phyloP scores from a whole-genome alignment of 2,329 filamentous ascomycete genomes.

The Xylaria hypoxylon region DNA sequence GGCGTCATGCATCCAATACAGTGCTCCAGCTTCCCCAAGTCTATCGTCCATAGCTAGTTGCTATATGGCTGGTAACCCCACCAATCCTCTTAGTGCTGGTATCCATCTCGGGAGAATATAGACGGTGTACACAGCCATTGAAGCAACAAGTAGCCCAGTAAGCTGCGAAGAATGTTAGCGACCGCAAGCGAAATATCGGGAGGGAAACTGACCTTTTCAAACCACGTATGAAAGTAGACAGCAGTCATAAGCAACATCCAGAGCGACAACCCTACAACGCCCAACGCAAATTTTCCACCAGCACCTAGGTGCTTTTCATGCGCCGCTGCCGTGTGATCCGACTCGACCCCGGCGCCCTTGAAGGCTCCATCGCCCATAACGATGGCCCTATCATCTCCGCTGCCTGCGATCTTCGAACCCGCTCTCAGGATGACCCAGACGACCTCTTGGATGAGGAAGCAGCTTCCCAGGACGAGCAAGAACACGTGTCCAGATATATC shows the following conservation, averaged over 20 bases:
- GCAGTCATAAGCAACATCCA: constrained; percentile 99
- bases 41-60: constrained; percentile 14
- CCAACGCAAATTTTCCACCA: constrained; percentile 67
- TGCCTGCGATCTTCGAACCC: constrained; percentile 54
- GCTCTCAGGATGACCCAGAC: constrained; percentile 66
- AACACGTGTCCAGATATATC: constrained; percentile 98
- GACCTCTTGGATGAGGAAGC: constrained; percentile 84
- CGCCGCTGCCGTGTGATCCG: constrained; percentile 43
- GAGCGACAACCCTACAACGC: constrained; percentile 76
- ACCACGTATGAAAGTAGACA: constrained; percentile 98
- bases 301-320: constrained; percentile 56
- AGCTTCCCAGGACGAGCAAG: constrained; percentile 84
- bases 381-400: constrained; percentile 73
- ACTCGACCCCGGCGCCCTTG: constrained; percentile 67
- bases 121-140: constrained; percentile 42
- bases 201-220: constrained; percentile 82
- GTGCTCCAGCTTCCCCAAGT: background rate
- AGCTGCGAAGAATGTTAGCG: constrained; percentile 35
- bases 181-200: background rate
- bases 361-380: constrained; percentile 74
- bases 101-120: constrained; percentile 46
- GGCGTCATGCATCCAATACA: constrained; percentile 27
- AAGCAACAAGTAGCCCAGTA: constrained; percentile 43
- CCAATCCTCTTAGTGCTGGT: constrained; percentile 40
- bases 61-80: constrained; percentile 47